phyloP scores from a whole-genome alignment of 2,329 filamentous ascomycete species.

The Fusarium miscanthi region DNA sequence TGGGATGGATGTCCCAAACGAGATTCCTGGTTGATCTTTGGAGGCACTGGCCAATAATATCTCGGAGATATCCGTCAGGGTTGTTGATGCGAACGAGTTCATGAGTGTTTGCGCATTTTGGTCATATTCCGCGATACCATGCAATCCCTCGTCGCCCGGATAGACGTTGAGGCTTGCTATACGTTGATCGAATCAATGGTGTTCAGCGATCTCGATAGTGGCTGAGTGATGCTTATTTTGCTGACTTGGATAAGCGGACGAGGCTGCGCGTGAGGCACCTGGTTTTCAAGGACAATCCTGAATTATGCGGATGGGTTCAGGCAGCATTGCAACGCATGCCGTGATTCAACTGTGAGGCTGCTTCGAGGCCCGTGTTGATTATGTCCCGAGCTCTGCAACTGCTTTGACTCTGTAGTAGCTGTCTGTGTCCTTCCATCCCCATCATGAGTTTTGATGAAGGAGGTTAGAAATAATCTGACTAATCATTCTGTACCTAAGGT shows the following conservation, averaged over 20 bases:
- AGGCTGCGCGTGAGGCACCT: constrained; percentile 10
- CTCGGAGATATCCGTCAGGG: constrained; percentile 38
- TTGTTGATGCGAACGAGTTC: constrained; percentile 30
- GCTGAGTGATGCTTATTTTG: constrained; percentile 2
- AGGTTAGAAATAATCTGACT: background rate
- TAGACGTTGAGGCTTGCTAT: background rate
- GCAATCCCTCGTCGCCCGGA: background rate
- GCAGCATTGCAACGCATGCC: background rate
- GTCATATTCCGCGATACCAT: constrained; percentile 10
- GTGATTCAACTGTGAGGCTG: constrained; percentile 17
- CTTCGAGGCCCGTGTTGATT: constrained; percentile 12
- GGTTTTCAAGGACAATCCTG: constrained; percentile 2
- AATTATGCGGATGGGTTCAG: background rate
- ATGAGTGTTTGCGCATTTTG: constrained; percentile 15
- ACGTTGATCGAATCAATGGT: background rate
- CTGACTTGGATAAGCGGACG: constrained; percentile 10
- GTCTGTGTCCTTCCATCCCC: background rate
- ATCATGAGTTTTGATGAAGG: constrained; percentile 6
- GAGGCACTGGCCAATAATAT: constrained; percentile 28
- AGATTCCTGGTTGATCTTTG: constrained; percentile 36
- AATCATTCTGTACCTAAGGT: background rate
- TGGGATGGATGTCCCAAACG: constrained; percentile 34
- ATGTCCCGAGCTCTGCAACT: background rate
- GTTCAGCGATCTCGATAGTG: constrained; percentile 16
- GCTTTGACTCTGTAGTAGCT: background rate